Conservation (phyloP, 352 stramenopile species). For the Phytophthora pinifolia region DNA sequence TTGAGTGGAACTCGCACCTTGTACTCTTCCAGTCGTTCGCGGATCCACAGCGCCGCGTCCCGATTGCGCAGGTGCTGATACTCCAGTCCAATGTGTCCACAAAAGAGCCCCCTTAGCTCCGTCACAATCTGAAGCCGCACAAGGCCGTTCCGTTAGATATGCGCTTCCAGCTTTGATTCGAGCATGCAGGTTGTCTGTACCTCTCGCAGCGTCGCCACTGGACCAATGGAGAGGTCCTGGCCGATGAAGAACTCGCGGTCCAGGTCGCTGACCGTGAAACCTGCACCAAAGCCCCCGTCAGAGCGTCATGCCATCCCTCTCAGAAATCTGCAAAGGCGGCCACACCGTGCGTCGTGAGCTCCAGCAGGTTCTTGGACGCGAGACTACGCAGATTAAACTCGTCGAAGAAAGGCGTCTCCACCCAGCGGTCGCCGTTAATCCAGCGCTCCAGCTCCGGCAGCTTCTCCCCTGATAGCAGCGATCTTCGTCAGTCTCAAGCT, state of each 20-base stretch:
- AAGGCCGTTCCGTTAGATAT: conserved; percentile 49
- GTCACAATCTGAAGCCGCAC: conserved; percentile 89
- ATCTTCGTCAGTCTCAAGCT: background rate
- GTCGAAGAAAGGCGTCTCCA: conserved; percentile 87
- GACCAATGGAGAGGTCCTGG: conserved; percentile 82
- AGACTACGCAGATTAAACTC: conserved; percentile 86
- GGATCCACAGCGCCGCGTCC: conserved; percentile 86
- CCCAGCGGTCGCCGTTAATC: conserved; percentile 81
- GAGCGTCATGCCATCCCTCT: background rate
- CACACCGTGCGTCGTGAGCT: conserved; percentile 79
- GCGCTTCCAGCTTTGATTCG: conserved; percentile 25
- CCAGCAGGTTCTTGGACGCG: conserved; percentile 78
- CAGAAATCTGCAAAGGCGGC: conserved; percentile 1
- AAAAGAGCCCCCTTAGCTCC: conserved; percentile 95
- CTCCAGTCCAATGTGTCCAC: conserved; percentile 95
- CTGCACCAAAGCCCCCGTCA: conserved; percentile 33
- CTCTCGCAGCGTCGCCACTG: conserved; percentile 72
- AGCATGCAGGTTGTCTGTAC: conserved; percentile 16
- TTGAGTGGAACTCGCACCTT: conserved; percentile 35
- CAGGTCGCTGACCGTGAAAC: conserved; percentile 89
- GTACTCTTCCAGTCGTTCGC: conserved; percentile 60
- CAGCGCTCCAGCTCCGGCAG: conserved; percentile 83
- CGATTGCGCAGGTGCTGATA: conserved; percentile 98
- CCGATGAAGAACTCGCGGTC: conserved; percentile 93
- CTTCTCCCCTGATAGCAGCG: conserved; percentile 57